These are phyloP conservation scores for Apiotrichum gracile DNA, from an alignment of 1,284 basidiomycete species.

Conservation along the genomic window DNA sequence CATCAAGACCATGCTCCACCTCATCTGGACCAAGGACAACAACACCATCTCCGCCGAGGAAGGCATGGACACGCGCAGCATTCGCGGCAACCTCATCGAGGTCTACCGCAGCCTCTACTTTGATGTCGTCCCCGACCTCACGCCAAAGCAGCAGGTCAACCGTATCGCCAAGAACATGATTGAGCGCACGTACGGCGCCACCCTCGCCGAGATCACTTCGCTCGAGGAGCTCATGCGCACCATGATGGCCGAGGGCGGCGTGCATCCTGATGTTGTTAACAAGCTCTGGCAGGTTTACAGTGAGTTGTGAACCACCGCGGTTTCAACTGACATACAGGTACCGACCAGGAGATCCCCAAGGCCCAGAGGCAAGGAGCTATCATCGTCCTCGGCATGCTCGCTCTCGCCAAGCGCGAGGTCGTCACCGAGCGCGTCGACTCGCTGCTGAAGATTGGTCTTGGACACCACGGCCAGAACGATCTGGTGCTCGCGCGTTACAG, in stretches of 20 bases:
- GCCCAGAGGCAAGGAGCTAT: slow-evolving; percentile 86
- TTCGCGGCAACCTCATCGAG: slow-evolving; percentile 80
- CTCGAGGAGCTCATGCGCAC: slow-evolving; percentile 93
- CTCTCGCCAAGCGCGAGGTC: slow-evolving; percentile 73
- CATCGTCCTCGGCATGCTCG: slow-evolving; percentile 92
- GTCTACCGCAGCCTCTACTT: slow-evolving; percentile 88
- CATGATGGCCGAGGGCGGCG: slow-evolving; percentile 73
- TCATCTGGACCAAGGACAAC: slow-evolving; percentile 97
- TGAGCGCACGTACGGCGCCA: slow-evolving; percentile 85
- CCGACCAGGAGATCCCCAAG: slow-evolving; percentile 65
- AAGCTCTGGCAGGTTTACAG: slow-evolving; percentile 96
- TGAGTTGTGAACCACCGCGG: slow-evolving; percentile 48
- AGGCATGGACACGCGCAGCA: slow-evolving; percentile 80
- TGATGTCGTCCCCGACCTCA: slow-evolving; percentile 60
- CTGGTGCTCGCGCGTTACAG: slow-evolving; percentile 87
- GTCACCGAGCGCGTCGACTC: slow-evolving; percentile 82
- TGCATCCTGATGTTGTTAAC: slow-evolving; percentile 76
- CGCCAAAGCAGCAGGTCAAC: slow-evolving; percentile 78
- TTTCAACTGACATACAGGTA: slow-evolving; percentile 51
- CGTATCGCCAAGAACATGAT: slow-evolving; percentile 99
- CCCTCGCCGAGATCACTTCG: slow-evolving; percentile 90
- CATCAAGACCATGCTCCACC: slow-evolving; percentile 92
- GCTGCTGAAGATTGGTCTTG: slow-evolving; percentile 83
- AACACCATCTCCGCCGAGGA: slow-evolving; percentile 53
- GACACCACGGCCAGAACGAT: slow-evolving; percentile 74